phyloP scores from a whole-genome alignment of 306 rosid genomes.

The Cucumis sativus region Cucumber_9930_V3 NC_026658.2:1200501-1201000 shows the following conservation, averaged over 20 bases:
- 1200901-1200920: background rate
- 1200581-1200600: conserved; percentile 88
- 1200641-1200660: conserved; percentile 98
- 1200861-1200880: background rate
- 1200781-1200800: background rate
- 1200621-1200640: conserved; percentile 92
- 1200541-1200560: conserved; percentile 49
- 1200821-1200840: background rate
- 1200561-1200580: conserved; percentile 63
- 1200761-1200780: background rate
- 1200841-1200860: background rate
- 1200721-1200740: background rate
- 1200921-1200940: background rate
- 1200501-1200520: conserved; percentile 70
- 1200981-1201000: background rate
- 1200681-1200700: conserved; percentile 98
- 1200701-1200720: background rate
- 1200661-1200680: conserved; percentile 96
- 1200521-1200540: conserved; percentile 61
- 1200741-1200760: background rate
- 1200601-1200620: conserved; percentile 94
- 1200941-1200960: background rate
- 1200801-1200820: background rate
- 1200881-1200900: background rate
- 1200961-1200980: background rate